Evolutionary conservation across 139 green algal genomes (phyloP), one percentile per base, ranked within the genome.

Genomic region (Chlamydomonas sphaeroides): DNA sequence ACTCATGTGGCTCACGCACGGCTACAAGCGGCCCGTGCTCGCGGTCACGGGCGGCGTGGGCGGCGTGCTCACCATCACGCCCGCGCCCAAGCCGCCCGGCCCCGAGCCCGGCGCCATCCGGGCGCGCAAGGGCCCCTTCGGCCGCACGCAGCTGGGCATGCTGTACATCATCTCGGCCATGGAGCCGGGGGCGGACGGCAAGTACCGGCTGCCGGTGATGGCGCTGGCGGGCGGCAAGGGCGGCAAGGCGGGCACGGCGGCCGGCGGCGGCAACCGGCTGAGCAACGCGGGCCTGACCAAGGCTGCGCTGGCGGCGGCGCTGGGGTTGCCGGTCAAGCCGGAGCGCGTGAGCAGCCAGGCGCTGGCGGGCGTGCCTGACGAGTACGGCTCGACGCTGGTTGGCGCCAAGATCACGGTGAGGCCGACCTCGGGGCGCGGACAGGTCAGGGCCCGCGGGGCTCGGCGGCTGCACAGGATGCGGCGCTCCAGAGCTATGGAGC

Each of bases 391-490:
- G 28, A 71, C 74, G 38, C 59, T 80, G 74, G 61, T 70, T 28
- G 74, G 74, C 74, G 74, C 74, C 38, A 80, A 80, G 57, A 80
- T 80, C 30, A 80, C 74, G 74, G 74, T 80, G 42, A 1, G 74
- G n/a, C n/a, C n/a, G n/a, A n/a, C n/a, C n/a, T n/a, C n/a, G n/a
- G n/a, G n/a, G n/a, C n/a, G n/a, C n/a, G n/a, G n/a, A n/a, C n/a
- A n/a, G n/a, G n/a, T n/a, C n/a, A n/a, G n/a, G n/a, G n/a, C n/a
- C n/a, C n/a, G n/a, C n/a, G n/a, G n/a, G n/a, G n/a, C n/a, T n/a
- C n/a, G n/a, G n/a, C n/a, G n/a, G n/a, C n/a, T n/a, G n/a, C n/a
- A n/a, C n/a, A n/a, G n/a, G n/a, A n/a, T n/a, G n/a, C n/a, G n/a
- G n/a, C n/a, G n/a, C n/a, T n/a, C n/a, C n/a, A n/a, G n/a, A n/a